phyloP scores from a whole-genome alignment of 495 filamentous ascomycete species.

The Penicillium paxilli region DNA sequence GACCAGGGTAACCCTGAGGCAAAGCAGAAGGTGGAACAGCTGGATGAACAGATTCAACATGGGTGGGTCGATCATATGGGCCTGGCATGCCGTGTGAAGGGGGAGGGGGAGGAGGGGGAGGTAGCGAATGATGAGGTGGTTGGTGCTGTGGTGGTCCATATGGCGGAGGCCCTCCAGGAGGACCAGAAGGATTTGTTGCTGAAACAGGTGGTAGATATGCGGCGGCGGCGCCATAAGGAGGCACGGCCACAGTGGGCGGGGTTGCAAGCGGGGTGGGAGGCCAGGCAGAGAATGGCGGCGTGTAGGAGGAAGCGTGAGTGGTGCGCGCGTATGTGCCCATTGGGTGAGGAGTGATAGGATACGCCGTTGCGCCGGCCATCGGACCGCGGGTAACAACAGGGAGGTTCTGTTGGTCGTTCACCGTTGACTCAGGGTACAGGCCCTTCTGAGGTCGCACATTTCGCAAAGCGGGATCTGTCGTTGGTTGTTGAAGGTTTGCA shows the following conservation, averaged over 20 bases:
- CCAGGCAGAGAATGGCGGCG: constrained; percentile 55
- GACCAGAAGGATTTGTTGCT: constrained; percentile 17
- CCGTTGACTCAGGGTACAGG: constrained; percentile 96
- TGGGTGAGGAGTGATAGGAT: constrained; percentile 51
- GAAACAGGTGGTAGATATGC: constrained; percentile 40
- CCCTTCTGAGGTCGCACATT: constrained; percentile 84
- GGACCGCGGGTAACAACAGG: constrained; percentile 64
- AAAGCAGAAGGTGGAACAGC: constrained; percentile 21
- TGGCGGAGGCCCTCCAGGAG: constrained; percentile 8
- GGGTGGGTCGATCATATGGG: constrained; percentile 38
- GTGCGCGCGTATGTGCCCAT: constrained; percentile 52
- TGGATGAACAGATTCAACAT: constrained; percentile 29
- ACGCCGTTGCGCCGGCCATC: constrained; percentile 54
- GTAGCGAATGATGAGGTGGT: constrained; percentile 20
- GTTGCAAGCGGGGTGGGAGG: constrained; percentile 61
- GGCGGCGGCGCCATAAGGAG: constrained; percentile 33
- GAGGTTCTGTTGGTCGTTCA: constrained; percentile 76
- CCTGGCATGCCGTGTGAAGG: constrained; percentile 25
- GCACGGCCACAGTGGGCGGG: constrained; percentile 37
- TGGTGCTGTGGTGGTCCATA: constrained; percentile 32
- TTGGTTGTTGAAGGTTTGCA: constrained; percentile 71
- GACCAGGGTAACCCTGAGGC: constrained; percentile 27
- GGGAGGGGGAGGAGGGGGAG: constrained; percentile 26
- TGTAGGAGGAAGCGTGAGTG: constrained; percentile 46
- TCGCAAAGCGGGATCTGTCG: constrained; percentile 75